phyloP scores from a whole-genome alignment of 2,329 filamentous ascomycete species.

The Beauveria sp. region DNA sequence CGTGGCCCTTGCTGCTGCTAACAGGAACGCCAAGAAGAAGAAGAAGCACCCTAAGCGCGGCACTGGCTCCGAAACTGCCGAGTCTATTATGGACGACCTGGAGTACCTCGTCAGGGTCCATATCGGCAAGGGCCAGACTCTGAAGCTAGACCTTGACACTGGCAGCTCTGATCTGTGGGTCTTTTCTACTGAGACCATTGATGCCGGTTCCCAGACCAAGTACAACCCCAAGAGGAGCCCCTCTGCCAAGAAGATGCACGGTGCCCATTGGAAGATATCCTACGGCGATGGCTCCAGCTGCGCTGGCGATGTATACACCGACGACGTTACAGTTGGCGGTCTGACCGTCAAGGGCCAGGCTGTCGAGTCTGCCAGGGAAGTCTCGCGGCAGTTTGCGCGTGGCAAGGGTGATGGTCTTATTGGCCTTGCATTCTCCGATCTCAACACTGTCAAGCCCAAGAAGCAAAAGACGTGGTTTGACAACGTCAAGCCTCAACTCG shows the following conservation, averaged over 20 bases:
- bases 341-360: constrained; percentile 34
- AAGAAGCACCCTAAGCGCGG: not conserved
- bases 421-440: constrained; percentile 30
- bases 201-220: constrained; percentile 27
- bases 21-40: constrained; percentile 16
- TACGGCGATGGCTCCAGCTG: constrained; percentile 39
- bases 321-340: constrained; percentile 34
- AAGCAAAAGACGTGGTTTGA: constrained; percentile 38
- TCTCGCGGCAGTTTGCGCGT: constrained; percentile 36
- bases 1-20: constrained; percentile 43
- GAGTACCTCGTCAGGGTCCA: constrained; percentile 10
- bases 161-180: constrained; percentile 36
- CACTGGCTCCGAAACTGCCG: not conserved
- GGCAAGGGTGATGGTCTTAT: constrained; percentile 27
- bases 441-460: constrained; percentile 37
- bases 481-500: constrained; percentile 20
- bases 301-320: constrained; percentile 36
- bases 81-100: constrained; percentile 13
- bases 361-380: constrained; percentile 33
- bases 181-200: constrained; percentile 23
- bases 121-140: constrained; percentile 25
- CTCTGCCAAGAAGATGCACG: constrained; percentile 28
- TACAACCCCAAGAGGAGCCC: constrained; percentile 32
- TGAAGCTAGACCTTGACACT: constrained; percentile 35
- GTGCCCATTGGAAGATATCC: constrained; percentile 33